Percentiles rank a stretch among this genome's conserved stretches.
These are phyloP conservation scores for Geranium rotundifolium DNA, from an alignment of 345 rosid genomes.

Conservation along the genomic window DNA sequence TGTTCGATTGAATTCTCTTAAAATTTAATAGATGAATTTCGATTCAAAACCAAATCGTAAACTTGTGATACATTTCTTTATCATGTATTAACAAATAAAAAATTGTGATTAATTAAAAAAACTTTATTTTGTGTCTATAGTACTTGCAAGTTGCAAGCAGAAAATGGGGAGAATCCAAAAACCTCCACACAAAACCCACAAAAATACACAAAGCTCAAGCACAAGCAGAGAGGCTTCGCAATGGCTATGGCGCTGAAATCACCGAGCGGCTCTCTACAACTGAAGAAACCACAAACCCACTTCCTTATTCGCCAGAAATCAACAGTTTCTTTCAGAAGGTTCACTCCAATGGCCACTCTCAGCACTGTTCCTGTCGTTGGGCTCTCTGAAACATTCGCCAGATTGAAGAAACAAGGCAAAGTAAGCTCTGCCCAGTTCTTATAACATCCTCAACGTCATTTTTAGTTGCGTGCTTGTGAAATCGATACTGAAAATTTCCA, in stretches of 20 bases:
- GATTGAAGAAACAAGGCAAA: slow-evolving; percentile 50
- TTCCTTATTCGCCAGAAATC: slow-evolving; percentile 13
- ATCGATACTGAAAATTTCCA: not conserved
- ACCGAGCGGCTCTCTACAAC: slow-evolving; percentile 12
- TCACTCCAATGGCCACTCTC: slow-evolving; percentile 45
- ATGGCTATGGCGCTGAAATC: slow-evolving; percentile 30
- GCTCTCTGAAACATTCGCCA: slow-evolving; percentile 51
- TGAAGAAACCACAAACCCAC: slow-evolving; percentile 21
- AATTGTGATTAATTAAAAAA: too few relatives aligned
- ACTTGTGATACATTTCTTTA: too few relatives aligned
- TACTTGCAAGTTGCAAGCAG: too few relatives aligned
- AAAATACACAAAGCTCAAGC: too few relatives aligned
- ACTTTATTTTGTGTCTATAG: too few relatives aligned
- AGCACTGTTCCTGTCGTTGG: slow-evolving; percentile 31
- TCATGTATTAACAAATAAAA: too few relatives aligned
- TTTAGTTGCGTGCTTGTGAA: not conserved
- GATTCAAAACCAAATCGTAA: too few relatives aligned
- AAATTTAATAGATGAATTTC: too few relatives aligned
- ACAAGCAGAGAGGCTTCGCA: too few relatives aligned
- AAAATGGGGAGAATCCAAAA: too few relatives aligned
- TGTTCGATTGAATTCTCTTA: too few relatives aligned
- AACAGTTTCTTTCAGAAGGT: slow-evolving; percentile 23
- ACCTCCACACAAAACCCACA: too few relatives aligned
- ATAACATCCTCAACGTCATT: not conserved
- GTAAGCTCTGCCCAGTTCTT: slow-evolving; percentile 21